Base-by-base conservation (phyloP, 2,329 filamentous ascomycete genomes). In the Colletotrichum destructivum region DNA sequence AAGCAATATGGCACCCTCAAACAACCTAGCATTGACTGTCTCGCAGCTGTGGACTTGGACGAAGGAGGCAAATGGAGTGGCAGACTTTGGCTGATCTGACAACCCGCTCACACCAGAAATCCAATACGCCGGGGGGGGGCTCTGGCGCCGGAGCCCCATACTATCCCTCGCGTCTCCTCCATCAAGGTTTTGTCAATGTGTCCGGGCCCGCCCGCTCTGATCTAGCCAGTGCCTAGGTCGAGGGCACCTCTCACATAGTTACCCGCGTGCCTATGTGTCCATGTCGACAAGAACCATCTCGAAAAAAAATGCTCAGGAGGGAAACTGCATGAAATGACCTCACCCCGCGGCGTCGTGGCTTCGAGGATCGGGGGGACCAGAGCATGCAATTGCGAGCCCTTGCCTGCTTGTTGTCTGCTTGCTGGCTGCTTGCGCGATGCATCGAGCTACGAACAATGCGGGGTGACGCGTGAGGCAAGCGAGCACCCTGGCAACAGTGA, bases 321-420 rank as follows among this genome's bases (percentile, higher is more conserved):
- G 16, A 64, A 69, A 71, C n/a, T 65, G 54, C 65, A 59, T 71
- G 59, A 71, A 42, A 57, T 72, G 70, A 66, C 70, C 70, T 72
- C 66, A 72, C 56, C 49, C 18, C 52, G 51, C 49, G 54, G 47
- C 31, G 31, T 40, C 54, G 60, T n/a, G n/a, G 16, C 15, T n/a
- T 60, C 46, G 21, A 61, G 42, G 23, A 26, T 44, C 31, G 38
- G 56, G 35, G 42, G 46, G 52, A 52, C 38, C 44, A 69, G 46
- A 26, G 38, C 66, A 61, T 49, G 66, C 66, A 55, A 47, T 56
- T n/a, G 13, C 21, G 42, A 31, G 18, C 16, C 18, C 15, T 51
- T 56, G 66, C 60, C 38, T 38, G 59, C 57, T 38, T 26, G 26
- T 51, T 56, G 66, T 49, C 38, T 38, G 59, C 16, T n/a, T 16